Percentiles rank a stretch among this genome's conserved stretches.
These are phyloP conservation scores for Aspergillus sparsus DNA, from an alignment of 495 filamentous ascomycete genomes.

Conservation along the genomic window DNA sequence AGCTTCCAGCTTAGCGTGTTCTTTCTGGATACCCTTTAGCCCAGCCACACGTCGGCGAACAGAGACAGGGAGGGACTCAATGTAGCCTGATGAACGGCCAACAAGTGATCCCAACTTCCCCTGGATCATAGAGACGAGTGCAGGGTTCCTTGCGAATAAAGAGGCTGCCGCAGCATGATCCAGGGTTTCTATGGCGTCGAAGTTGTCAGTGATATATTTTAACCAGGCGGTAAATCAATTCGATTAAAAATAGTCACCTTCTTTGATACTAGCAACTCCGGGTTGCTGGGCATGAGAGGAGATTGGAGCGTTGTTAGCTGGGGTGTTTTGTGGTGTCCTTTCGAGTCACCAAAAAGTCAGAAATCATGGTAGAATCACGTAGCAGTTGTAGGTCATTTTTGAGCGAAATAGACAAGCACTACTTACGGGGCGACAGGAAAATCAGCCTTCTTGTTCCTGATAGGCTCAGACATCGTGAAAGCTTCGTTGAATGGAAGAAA, in stretches of 20 bases:
- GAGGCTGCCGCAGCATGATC: slow-evolving; percentile 84
- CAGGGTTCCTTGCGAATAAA: slow-evolving; percentile 91
- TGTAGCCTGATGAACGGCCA: slow-evolving; percentile 94
- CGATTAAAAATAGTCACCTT: slow-evolving; percentile 66
- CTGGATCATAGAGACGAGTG: slow-evolving; percentile 93
- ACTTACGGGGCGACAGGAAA: slow-evolving; percentile 82
- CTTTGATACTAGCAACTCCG: slow-evolving; percentile 91
- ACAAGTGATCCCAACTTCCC: slow-evolving; percentile 91
- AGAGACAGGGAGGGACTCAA: slow-evolving; percentile 84
- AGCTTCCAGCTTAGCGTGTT: slow-evolving; percentile 95
- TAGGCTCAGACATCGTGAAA: slow-evolving; percentile 80
- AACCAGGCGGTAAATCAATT: slow-evolving; percentile 9
- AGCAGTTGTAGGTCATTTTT: slow-evolving; percentile 1
- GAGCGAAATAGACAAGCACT: slow-evolving; percentile 16
- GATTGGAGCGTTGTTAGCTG: slow-evolving; percentile 91
- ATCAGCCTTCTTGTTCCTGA: slow-evolving; percentile 86
- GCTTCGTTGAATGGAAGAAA: slow-evolving; percentile 9
- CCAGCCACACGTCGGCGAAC: slow-evolving; percentile 94
- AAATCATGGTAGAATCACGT: slow-evolving; percentile 10
- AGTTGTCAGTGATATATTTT: background rate
- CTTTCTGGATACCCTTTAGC: slow-evolving; percentile 96
- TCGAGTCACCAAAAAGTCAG: slow-evolving; percentile 31
- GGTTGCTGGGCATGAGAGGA: slow-evolving; percentile 97
- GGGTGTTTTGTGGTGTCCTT: slow-evolving; percentile 96
- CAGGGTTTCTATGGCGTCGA: slow-evolving; percentile 68